Evolutionary conservation across 2,329 filamentous ascomycete genomes (phyloP).

Genomic region (Xylariaceae sp.): DNA sequence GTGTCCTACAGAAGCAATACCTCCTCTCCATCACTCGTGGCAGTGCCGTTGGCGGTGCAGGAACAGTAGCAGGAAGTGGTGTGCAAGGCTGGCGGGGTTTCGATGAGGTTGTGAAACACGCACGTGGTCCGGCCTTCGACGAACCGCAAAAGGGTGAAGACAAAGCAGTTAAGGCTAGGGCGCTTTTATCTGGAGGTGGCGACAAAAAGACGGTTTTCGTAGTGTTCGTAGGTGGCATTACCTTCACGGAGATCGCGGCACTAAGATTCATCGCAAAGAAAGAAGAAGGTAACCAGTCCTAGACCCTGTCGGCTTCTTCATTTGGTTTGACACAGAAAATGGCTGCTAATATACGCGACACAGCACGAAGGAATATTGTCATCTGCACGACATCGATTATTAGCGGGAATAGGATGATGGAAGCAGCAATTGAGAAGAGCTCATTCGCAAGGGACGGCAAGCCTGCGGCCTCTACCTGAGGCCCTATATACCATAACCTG

Average conservation of each 20-base stretch:
- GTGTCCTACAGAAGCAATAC: slow-evolving; percentile 88
- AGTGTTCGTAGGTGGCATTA: slow-evolving; percentile 97
- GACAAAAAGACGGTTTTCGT: slow-evolving; percentile 87
- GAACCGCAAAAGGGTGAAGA: slow-evolving; percentile 91
- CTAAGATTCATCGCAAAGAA: slow-evolving; percentile 86
- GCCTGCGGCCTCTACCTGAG: slow-evolving; percentile 24
- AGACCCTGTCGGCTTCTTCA: slow-evolving; percentile 16
- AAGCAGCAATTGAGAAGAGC: slow-evolving; percentile 76
- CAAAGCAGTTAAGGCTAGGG: slow-evolving; percentile 85
- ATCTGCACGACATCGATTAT: slow-evolving; percentile 93
- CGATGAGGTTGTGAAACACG: slow-evolving; percentile 88
- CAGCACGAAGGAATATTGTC: slow-evolving; percentile 79
- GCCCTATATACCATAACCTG: neutral
- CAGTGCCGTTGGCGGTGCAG: slow-evolving; percentile 55
- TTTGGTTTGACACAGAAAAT: slow-evolving; percentile 17
- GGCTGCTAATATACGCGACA: slow-evolving; percentile 18
- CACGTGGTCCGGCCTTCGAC: slow-evolving; percentile 87
- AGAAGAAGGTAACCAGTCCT: slow-evolving; percentile 65
- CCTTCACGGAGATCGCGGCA: slow-evolving; percentile 94
- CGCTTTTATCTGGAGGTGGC: slow-evolving; percentile 76
- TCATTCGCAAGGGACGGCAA: slow-evolving; percentile 59
- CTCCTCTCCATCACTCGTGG: slow-evolving; percentile 74
- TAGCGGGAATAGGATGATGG: slow-evolving; percentile 88
- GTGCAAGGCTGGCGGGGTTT: slow-evolving; percentile 91
- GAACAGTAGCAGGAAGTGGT: slow-evolving; percentile 58